phyloP scores from a whole-genome alignment of 2,329 filamentous ascomycete genomes.

The Microascus cirrosus region DNA sequence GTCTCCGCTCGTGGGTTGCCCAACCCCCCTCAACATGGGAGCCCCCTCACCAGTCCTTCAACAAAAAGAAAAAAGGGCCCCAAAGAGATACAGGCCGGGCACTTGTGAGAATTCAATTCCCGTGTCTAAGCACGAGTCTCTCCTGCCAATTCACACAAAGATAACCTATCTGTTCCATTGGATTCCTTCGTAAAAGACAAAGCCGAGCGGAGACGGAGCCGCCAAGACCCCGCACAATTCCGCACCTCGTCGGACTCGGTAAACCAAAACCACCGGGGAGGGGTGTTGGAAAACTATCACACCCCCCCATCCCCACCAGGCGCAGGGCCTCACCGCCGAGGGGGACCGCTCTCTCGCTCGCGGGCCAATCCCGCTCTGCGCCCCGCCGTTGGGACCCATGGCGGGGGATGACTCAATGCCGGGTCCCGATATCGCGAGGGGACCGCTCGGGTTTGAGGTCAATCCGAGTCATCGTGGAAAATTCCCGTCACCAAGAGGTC shows the following conservation, averaged over 20 bases:
- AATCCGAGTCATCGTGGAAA: background rate
- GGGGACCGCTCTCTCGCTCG: background rate
- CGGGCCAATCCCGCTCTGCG: background rate
- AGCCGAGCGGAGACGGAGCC: background rate
- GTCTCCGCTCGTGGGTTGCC: background rate
- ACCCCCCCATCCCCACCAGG: background rate
- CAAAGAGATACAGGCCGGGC: no score
- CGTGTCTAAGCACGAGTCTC: no score
- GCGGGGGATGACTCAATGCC: background rate
- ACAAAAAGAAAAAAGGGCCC: no score
- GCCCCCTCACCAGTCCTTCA: no score
- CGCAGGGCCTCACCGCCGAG: background rate
- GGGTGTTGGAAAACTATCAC: background rate
- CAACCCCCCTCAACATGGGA: background rate
- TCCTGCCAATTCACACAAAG: no score
- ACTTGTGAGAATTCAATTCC: no score
- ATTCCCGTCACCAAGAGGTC: no score
- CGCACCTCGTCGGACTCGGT: background rate
- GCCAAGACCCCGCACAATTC: background rate
- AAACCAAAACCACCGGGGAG: background rate
- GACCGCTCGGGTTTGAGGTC: background rate
- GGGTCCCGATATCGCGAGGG: background rate
- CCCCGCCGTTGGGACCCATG: background rate
- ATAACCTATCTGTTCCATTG: no score
- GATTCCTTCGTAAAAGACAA: no score